Evolutionary conservation across 352 stramenopile species (phyloP), one percentile per base, ranked within the genome.

Genomic region (Globisporangium echinulatum): DNA sequence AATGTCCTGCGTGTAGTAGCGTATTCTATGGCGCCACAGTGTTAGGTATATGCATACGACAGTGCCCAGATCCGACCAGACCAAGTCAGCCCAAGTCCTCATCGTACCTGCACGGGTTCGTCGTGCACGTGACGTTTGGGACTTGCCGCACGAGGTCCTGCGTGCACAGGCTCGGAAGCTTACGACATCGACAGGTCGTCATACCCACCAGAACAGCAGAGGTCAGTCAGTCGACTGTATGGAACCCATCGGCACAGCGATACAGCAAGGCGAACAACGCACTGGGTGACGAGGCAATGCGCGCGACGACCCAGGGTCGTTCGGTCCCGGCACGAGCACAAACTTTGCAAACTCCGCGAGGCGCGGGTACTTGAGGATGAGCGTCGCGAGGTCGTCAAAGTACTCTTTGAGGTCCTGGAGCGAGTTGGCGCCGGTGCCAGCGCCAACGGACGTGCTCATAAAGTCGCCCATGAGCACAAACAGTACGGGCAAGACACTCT

Each of bases 391-490:
- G 49, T 97, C 90, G 49, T 97, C 88, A 40, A 97, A 70, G 54
- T 85, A 85, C 54, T 96, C 90, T 15, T 83, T 92, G 33, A 92
- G 68, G 54, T 96, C 83, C 11, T 85, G 71, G n/a, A 94, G 63
- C 19, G 74, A 81, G 57, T 84, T 87, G 10, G 80, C 87, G 11
- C 71, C 75, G 3, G 74, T 67, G 53, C 84, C 79, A 60, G 82
- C 72, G 61, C 85, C 88, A 4, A 96, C 82, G 8, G 86, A 83
- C 2, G 75, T 73, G 7, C 86, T 94, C 52, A 91, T 77, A 61
- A 98, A 98, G 68, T 98, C 91, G 49, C 94, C 94, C 90, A 98
- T 97, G 25, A 98, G 79, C 13, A 97, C 81, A 64, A 98, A 97
- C 17, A 98, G 63, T 17, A 81, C 80, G 9, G 85, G 82, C 52